Conservation (phyloP, 495 filamentous ascomycete genomes). For the Annulohypoxylon bovei region DNA sequence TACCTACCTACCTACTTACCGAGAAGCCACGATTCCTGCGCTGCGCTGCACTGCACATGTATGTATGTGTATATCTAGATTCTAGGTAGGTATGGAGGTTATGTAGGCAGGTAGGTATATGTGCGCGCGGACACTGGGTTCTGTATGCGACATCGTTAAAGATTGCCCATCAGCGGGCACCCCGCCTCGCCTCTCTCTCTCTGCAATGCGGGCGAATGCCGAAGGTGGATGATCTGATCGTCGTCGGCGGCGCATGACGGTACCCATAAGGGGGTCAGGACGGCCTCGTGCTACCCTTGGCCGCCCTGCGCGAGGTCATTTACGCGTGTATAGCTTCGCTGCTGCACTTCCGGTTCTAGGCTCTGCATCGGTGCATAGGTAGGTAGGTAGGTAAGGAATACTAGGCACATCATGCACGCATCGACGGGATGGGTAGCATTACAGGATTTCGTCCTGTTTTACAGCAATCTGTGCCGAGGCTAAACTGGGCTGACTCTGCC, state of each 20-base stretch:
- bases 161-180: neutral
- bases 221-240: conserved; percentile 35
- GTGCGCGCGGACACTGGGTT: neutral
- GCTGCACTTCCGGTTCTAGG: neutral
- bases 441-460: conserved; percentile 34
- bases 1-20: neutral
- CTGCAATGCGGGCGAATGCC: conserved; percentile 2
- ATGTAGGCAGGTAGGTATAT: conserved; percentile 2
- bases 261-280: conserved; percentile 20
- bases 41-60: too few species aligned
- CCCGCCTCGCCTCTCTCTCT: neutral
- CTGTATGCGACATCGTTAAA: neutral
- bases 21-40: neutral
- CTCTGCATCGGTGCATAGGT: neutral
- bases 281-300: neutral
- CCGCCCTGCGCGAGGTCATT: neutral
- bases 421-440: conserved; percentile 24
- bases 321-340: neutral
- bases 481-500: neutral
- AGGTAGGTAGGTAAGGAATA: neutral
- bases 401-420: neutral
- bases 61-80: neutral
- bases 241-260: conserved; percentile 24
- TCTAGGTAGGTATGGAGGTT: neutral
- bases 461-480: conserved; percentile 4